These are phyloP conservation scores for Pseudopediastrum boryanum DNA, from an alignment of 139 green algal species.

Conservation along the genomic window DNA sequence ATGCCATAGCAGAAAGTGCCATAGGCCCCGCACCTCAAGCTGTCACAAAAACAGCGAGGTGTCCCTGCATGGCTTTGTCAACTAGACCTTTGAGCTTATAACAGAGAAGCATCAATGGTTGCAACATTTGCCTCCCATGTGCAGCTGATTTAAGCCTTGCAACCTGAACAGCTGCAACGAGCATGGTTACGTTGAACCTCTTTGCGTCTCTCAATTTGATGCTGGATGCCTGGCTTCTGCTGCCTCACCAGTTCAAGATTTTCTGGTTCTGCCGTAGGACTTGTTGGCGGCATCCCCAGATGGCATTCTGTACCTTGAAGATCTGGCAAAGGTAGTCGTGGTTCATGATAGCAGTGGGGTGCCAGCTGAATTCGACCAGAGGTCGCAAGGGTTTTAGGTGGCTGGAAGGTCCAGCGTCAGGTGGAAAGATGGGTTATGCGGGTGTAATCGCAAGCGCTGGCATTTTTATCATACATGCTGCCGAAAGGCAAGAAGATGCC, in stretches of 20 bases:
- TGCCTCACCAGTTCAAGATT: not conserved
- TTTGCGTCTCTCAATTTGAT: not conserved
- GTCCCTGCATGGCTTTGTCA: too few species aligned
- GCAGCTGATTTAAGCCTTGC: not conserved
- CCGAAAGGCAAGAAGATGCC: too few species aligned
- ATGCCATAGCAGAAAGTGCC: too few species aligned
- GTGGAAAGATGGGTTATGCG: too few species aligned
- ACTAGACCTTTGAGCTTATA: too few species aligned
- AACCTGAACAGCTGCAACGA: not conserved
- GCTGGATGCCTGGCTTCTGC: not conserved
- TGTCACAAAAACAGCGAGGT: too few species aligned
- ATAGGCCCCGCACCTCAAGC: too few species aligned
- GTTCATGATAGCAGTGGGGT: not conserved
- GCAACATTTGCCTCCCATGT: not conserved
- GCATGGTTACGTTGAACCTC: too few species aligned
- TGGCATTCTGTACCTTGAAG: constrained; percentile 25
- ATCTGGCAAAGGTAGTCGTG: constrained; percentile 24
- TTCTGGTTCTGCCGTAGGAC: constrained; percentile 10
- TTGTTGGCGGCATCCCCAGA: constrained; percentile 8
- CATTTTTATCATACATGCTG: too few species aligned
- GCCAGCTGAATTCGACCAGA: not conserved
- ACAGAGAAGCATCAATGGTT: not conserved
- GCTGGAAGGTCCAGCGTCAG: too few species aligned
- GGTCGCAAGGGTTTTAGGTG: too few species aligned
- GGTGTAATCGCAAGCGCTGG: too few species aligned